Evolutionary conservation across 306 rosid species (phyloP).

Genomic region (Cotoneaster glaucophyllus): DNA sequence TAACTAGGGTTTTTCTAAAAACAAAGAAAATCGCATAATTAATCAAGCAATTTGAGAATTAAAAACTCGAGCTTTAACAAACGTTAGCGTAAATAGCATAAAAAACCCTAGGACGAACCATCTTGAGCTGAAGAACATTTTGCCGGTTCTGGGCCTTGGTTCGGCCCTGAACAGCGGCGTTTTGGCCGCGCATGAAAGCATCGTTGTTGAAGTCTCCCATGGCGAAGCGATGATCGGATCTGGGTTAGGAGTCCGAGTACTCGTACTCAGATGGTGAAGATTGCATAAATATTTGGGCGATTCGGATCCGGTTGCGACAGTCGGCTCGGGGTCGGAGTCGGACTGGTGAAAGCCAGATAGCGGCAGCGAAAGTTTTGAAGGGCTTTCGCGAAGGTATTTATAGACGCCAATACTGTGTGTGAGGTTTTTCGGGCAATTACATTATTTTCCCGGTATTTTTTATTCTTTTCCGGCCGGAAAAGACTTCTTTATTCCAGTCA

Average conservation of each 20-base stretch:
- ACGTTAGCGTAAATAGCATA: neutral
- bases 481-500: too few species aligned
- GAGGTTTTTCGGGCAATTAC: neutral
- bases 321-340: slow-evolving; percentile 5
- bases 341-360: slow-evolving; percentile 6
- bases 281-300: neutral
- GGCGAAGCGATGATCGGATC: slow-evolving; percentile 25
- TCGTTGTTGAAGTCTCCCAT: slow-evolving; percentile 77
- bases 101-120: slow-evolving; percentile 34
- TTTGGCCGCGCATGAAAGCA: slow-evolving; percentile 87
- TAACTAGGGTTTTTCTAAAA: neutral
- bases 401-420: neutral
- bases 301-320: slow-evolving; percentile 22
- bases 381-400: slow-evolving; percentile 15
- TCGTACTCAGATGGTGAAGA: slow-evolving; percentile 5
- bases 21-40: neutral
- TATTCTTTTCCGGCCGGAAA: too few species aligned
- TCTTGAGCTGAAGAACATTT: slow-evolving; percentile 92
- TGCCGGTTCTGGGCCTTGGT: slow-evolving; percentile 97
- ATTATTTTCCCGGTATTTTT: neutral
- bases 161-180: slow-evolving; percentile 99
- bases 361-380: neutral
- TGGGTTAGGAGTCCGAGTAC: neutral
- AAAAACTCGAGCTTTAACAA: neutral
- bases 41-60: neutral